Base-by-base conservation (phyloP, 176 grass and related monocot species). In the Phyllostachys edulis region DNA sequence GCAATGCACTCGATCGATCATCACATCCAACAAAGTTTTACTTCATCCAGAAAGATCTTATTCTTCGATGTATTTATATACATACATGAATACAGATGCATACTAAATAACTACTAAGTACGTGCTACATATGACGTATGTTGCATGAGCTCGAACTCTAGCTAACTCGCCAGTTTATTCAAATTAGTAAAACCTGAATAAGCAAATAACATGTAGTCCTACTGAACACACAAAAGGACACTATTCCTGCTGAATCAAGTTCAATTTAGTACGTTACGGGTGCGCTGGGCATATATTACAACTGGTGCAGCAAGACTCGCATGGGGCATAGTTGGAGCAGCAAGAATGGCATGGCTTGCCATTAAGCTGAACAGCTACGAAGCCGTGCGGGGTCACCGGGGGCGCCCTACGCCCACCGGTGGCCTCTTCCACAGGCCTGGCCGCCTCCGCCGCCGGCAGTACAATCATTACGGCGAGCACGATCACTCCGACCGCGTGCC, bases 321-420 rank as follows among this genome's bases (percentile, higher is more conserved):
- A 24, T 11, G 56, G 0, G 0, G 0, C 2, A 3, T 0, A 0
- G 56, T 1, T 23, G 20, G 56, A 11, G 56, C 56, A 59, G 56
- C 56, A 59, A 23, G 56, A 60, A 3, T 2, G 0, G 56, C 56
- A 24, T 11, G 56, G 0, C 2, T 24, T 0, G 21, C 0, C 56
- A n/a, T n/a, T n/a, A 23, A 24, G n/a, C 21, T 23, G 9, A 60
- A 60, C 56, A 60, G 56, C 24, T 13, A 4, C 5, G 59, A 62
- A 62, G 1, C 10, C 23, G 23, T 62, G 59, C 4, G 23, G 9
- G 6, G 59, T 62, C 59, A 62, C 59, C 59, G 9, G 10, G 12
- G 24, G 4, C 4, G 23, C 59, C 23, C 11, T 5, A 62, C 24
- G 59, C 59, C 59, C 59, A 27, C 59, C 59, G 59, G 24, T 1